Conservation (phyloP, 257 asterid genomes). For the Leptodermis oblonga region DNA sequence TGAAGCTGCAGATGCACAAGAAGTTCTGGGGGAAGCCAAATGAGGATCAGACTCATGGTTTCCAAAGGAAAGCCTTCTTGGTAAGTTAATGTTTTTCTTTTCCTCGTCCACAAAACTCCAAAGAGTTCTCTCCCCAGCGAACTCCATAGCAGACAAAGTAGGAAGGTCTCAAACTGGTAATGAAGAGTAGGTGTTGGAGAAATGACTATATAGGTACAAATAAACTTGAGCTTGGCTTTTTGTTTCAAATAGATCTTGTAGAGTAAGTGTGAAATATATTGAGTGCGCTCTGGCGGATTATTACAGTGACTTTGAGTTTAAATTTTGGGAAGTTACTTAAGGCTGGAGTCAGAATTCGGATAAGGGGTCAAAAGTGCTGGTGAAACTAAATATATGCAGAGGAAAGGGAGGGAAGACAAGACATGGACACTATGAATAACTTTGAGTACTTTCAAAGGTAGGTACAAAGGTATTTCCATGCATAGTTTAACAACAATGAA, state of each 20-base stretch:
- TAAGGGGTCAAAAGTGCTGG: too few species aligned
- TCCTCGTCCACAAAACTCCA: conserved; percentile 50
- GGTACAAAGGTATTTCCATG: not conserved
- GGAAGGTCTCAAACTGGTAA: not conserved
- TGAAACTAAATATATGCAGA: too few species aligned
- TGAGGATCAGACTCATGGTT: conserved; percentile 32
- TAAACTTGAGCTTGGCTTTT: not conserved
- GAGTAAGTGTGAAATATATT: not conserved
- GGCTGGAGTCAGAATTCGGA: not conserved
- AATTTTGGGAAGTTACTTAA: not conserved
- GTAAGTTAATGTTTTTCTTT: conserved; percentile 33
- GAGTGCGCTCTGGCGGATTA: not conserved
- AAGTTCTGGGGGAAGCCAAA: conserved; percentile 48
- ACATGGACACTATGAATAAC: too few species aligned
- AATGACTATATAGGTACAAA: not conserved
- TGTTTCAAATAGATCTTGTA: not conserved
- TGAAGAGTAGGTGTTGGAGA: not conserved
- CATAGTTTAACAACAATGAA: not conserved
- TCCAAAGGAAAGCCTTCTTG: conserved; percentile 50
- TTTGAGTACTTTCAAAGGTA: not conserved
- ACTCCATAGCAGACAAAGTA: conserved; percentile 36
- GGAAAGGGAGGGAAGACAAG: too few species aligned
- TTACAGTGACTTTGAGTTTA: not conserved
- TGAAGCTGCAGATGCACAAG: conserved; percentile 56
- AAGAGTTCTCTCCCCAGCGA: conserved; percentile 25